Evolutionary conservation across 148 eudicot genomes (phyloP), one percentile per base, ranked within the genome.

Genomic region (Fagopyrum tataricum): DNA sequence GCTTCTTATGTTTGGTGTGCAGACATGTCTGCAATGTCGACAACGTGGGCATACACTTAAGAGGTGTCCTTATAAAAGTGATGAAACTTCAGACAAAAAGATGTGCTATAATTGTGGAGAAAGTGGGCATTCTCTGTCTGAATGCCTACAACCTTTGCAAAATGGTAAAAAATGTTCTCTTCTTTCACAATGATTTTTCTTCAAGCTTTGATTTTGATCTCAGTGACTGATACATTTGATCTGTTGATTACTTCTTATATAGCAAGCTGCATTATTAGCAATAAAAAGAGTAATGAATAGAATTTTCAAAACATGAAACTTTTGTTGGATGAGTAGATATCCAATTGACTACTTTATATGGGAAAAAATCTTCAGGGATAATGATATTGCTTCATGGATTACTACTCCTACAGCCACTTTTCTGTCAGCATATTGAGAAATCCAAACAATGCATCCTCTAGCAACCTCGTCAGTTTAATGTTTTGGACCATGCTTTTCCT

Each of bases 71-170:
- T 82, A 89, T 74, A 87, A 89, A 82, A 80, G 52, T 47, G 90
- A 84, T 11, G 90, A 88, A 62, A 77, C 80, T 10, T 66, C 67
- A 58, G 97, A 89, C 58, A 81, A 79, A 77, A 93, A 84, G 75
- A 58, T 91, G 80, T 94, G 98, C 70, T 94, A 94, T 73, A 94
- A 94, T 79, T 94, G 98, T 76, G 98, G 98, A 75, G 88, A 83
- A 81, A 82, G 74, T 68, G 87, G 87, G 24, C 98, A 94, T 73
- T 87, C 98, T 53, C 82, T 94, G 18, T 85, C 82, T 49, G 75
- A 76, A 21, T 94, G 98, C 77, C 83, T 86, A 2, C 82, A 77
- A 7, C 98, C 97, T 72, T 77, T 82, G 79, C 83, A 88, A 84
- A 88, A 89, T 74, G 98, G 98, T 94, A 88, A 15, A 24, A 7